These are phyloP conservation scores for Alternaria atra DNA, from an alignment of 2,329 filamentous ascomycete species.

Conservation along the genomic window DNA sequence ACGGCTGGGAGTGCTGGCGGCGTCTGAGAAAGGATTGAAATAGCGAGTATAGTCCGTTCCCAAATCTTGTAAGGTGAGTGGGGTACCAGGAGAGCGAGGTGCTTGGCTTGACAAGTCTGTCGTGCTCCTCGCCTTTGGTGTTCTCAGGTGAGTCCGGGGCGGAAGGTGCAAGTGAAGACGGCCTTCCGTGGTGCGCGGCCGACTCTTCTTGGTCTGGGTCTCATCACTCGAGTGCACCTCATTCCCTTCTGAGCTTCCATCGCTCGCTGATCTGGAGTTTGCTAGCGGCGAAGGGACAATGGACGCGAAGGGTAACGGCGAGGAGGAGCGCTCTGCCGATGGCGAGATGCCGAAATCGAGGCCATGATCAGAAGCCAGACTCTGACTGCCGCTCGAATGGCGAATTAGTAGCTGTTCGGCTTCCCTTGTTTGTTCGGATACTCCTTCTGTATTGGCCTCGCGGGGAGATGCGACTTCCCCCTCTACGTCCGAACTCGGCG, in stretches of 20 bases:
- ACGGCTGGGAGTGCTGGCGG: slow-evolving; percentile 31
- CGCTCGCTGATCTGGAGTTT: slow-evolving; percentile 8
- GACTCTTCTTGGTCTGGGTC: slow-evolving; percentile 6
- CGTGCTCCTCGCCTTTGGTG: slow-evolving; percentile 25
- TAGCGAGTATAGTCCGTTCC: slow-evolving; percentile 50
- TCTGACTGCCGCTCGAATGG: slow-evolving; percentile 9
- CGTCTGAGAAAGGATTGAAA: slow-evolving; percentile 44
- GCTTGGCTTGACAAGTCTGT: slow-evolving; percentile 26
- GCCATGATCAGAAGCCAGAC: slow-evolving; percentile 10
- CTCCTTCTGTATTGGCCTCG: slow-evolving; percentile 10
- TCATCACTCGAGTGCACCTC: slow-evolving; percentile 18
- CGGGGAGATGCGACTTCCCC: slow-evolving; percentile 31
- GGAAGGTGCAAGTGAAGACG: slow-evolving; percentile 17
- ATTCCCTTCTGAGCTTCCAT: slow-evolving; percentile 2
- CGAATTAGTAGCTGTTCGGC: slow-evolving; percentile 4
- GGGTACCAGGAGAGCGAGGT: slow-evolving; percentile 22
- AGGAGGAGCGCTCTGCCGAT: slow-evolving; percentile 6
- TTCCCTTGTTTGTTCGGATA: slow-evolving; percentile 12
- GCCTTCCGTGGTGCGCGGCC: slow-evolving; percentile 6
- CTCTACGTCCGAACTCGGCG: slow-evolving; percentile 31
- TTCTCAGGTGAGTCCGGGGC: slow-evolving; percentile 23
- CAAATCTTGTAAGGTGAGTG: slow-evolving; percentile 42
- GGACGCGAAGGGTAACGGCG: slow-evolving; percentile 19
- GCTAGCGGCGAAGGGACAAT: slow-evolving; percentile 20
- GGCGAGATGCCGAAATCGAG: slow-evolving; percentile 18